Evolutionary conservation across 1,139 yeast genomes (phyloP), one percentile per base, ranked within the genome.

Genomic region (Saccharomycopsis crataegensis): DNA sequence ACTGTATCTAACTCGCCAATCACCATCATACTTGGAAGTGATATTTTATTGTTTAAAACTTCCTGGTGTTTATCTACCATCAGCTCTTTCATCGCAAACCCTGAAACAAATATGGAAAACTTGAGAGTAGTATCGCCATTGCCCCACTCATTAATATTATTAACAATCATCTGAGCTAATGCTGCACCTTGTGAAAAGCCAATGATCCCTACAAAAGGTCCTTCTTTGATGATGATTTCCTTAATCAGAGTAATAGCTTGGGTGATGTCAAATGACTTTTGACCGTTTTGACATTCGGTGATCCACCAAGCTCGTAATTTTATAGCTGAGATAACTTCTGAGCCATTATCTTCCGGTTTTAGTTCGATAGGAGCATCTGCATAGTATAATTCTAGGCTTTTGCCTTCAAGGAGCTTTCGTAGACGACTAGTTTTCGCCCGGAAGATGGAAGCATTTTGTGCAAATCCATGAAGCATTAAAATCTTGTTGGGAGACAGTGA

Each of bases 171-270:
- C 3, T 82, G 80, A 1, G 94, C 80, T 65, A 93, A 71, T 3
- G 95, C 96, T 1, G 96, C 94, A 59, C 99, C 99, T 67, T 93
- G 98, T 17, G 94, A 84, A 65, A 91, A 93, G 2, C 97, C 98
- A 54, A 93, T 70, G 34, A 91, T 74, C 2, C 97, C 98, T 54
- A 82, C 84, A 64, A 84, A 90, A 0, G 98, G 98, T 0, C 98
- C 98, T 59, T 89, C 75, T 57, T 74, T 70, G 48, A 74, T 72
- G 59, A 88, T 81, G 55, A 83, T 75, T 0, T 73, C 67, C 33
- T 74, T 70, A 22, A 90, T 75, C 14, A 76, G 73, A 8, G 72
- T 70, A 50, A 82, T 67, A 3, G 86, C 76, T 12, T 71, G 68
- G 37, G 63, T 67, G 57, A 62, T 65, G 63, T 65, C 72, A 59